Evolutionary conservation across 257 asterid genomes (phyloP), one percentile per base, ranked within the genome.

Genomic region (Fraxinus cuspidata): DNA sequence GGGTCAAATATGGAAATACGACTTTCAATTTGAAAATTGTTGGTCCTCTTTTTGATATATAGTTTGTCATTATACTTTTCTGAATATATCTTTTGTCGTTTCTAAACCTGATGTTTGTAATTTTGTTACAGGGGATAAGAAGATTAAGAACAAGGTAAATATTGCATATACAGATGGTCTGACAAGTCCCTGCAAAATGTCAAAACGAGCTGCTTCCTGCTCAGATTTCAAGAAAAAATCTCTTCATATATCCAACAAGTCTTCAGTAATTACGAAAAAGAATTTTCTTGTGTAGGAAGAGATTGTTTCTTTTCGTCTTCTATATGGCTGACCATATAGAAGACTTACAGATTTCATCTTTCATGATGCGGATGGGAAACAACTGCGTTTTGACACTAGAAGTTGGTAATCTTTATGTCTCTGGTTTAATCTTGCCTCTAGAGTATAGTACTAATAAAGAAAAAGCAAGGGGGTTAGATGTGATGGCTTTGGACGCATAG

Each of bases 141-240:
- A 40, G 15, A 10, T 40, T 3, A 40, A 40, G 49, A 40, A 40
- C 15, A 40, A 40, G 49, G 15, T 40, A 40, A 40, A 40, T 10
- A 10, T 2, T 11, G 49, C 49, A 40, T 40, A 10, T 40, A 40
- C 49, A 40, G 15, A 40, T 40, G 49, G 15, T 10, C 13, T 12
- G 3, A 40, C 49, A 40, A 40, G 49, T 40, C 16, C 89, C 15
- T 81, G 91, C 34, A 94, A 90, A 84, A 89, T 82, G 95, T 97
- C 97, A 56, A 94, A 88, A 83, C 86, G 97, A 51, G 93, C 89
- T 71, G 97, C 97, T 82, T 95, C 99, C 49, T 91, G 97, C 83
- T 76, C 81, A 40, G 81, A 90, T 78, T 91, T 90, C 82, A 91
- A 88, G 86, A 95, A 94, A 86, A 91, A 94, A 82, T 74, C 87